Base-by-base conservation (phyloP, 2,329 filamentous ascomycete species). In the Ophiostoma piceae region DNA sequence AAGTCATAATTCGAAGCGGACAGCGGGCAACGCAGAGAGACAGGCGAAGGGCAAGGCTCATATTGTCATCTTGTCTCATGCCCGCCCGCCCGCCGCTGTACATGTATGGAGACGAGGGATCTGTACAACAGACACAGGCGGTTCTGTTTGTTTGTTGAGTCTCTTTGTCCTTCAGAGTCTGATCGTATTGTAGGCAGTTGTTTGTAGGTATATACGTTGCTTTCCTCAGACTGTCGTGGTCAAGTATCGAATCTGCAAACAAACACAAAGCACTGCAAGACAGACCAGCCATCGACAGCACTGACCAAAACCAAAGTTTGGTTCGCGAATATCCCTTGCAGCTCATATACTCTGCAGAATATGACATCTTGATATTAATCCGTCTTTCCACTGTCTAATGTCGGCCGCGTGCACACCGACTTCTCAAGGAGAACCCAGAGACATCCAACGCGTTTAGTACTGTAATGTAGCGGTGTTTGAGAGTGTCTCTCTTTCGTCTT, bases 321-420 rank as follows among this genome's bases (percentile, higher is more conserved):
- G 26, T 62, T 62, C 57, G 32, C 54, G 1, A 32, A 32, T 16
- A 62, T 19, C 6, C 16, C 12, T 32, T 62, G 26, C 51, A 7
- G 51, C 43, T 47, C 16, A 26, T 26, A 12, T 57, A 26, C 51
- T 12, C 8, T 57, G 9, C 57, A 62, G 57, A 29, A 32, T 62
- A 32, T 62, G 57, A 62, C 7, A 62, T 29, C 43, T n/a, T 47
- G 16, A 19, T 47, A 47, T 47, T 47, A n/a, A 47, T 19, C 19
- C 43, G 16, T 19, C 16, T 7, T 1, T 19, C 3, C 6, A n/a
- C 7, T 47, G 32, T 12, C 11, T 54, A 22, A 43, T 32, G 64
- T 29, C 47, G 47, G 51, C 67, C 37, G 35, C 35, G 26, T 67
- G 67, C 64, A 51, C 67, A 71, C 70, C 70, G 70, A 71, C 70